Evolutionary conservation across 2,329 filamentous ascomycete genomes (phyloP), one percentile per base, ranked within the genome.

Genomic region (Cladobotryum protrusum): DNA sequence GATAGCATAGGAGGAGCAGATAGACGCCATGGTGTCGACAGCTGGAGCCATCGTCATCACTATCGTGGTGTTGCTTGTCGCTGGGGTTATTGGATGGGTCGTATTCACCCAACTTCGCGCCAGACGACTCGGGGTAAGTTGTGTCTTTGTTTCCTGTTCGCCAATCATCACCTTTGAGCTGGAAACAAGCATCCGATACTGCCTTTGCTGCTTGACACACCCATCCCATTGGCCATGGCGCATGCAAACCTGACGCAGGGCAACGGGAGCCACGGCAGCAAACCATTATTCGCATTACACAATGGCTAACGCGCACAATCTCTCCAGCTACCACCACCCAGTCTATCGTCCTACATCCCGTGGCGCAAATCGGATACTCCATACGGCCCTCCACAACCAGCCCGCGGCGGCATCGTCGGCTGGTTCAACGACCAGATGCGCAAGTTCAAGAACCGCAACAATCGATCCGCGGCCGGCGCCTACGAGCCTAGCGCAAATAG

Each of bases 41-140:
- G 74, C 78, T 57, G 83, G 84, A 63, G 78, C 85, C 55, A 82
- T 91, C 71, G 78, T 90, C 66, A 82, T 95, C 63, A 77, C 89
- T 62, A 67, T 92, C 62, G 60, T 89, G 57, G 70, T 89, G 58
- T 65, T 87, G 60, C 62, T 81, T 48, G 53, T 85, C 49, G 67
- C 73, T 49, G 79, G 69, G 20, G 82, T 72, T 50, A 68, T 77
- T 49, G 83, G 77, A 61, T 92, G 85, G 83, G 71, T 89, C 53
- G 68, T 82, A 61, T 90, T 84, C 62, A 82, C 83, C 29, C 85
- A 88, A 62, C 74, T 85, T 59, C 85, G 85, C 60, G 87, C 88
- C 45, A 78, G 83, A 54, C 81, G 82, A 63, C 77, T 90, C 49
- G 89, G 89, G 19, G 79, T 82, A 72, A 58, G 78, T 73, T 49